Evolutionary conservation across 495 filamentous ascomycete genomes (phyloP), one percentile per base, ranked within the genome.

Genomic region (Neurospora sp.): DNA sequence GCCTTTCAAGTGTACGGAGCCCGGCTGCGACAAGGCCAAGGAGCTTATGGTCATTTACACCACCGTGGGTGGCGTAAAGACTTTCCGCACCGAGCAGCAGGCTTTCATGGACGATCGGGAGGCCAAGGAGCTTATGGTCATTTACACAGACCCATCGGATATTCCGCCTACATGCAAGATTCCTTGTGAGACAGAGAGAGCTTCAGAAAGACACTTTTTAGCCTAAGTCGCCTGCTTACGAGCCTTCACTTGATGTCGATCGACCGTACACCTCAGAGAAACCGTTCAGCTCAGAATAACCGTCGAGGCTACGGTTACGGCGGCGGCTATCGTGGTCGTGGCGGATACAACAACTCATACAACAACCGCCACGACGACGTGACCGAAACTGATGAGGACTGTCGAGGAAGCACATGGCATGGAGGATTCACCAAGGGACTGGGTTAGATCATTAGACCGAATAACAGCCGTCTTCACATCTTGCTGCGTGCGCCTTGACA

Each of bases 51-150:
- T 27, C 27, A 27, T 27, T 27, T 27, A 27, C 27, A 31, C 27
- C 22, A 91, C 89, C 22, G 88, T 90, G 69, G 91, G 89, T 68
- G 94, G 93, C 5, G 76, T 81, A 12, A 84, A 85, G 41, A 76
- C 82, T 5, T 85, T 92, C 10, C 79, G 82, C 0, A 94, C 91
- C 10, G 82, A 87, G 0, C 90, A 96, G 77, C 90, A 90, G 72
- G 84, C 86, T 46, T 83, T 85, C 5, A 93, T 93, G 78, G 86
- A 91, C 39, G 86, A 90, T 69, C 89, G 92, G 10, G 94, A 97
- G 80, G 83, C 85, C 27, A 89, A 85, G n/a, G 94, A 92, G 35
- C 86, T 97, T 40, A 93, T 96, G 89, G 92, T 91, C 6, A 88
- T 94, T 73, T 96, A 97, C 77, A 88, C 91, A 3, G 89, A 89